A percentile compares a stretch with the other conserved stretches of the same genome.
Evolutionary conservation across 108 stramenopile genomes (phyloP).

Genomic region (Nitzschia palea): DNA sequence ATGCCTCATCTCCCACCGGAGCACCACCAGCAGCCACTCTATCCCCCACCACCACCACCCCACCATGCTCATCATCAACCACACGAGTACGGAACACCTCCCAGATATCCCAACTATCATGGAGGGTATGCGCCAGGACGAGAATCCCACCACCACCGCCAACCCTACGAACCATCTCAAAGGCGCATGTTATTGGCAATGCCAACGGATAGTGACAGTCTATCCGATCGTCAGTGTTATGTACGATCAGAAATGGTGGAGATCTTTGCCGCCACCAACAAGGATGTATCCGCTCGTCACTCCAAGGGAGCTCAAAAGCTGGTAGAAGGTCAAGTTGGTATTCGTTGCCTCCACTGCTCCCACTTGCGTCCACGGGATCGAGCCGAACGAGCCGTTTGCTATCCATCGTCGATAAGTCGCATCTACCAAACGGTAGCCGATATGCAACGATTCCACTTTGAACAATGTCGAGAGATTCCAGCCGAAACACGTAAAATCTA

Average conservation of each 20-base stretch:
- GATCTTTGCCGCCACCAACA: slow-evolving; percentile 71
- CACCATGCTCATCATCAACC: slow-evolving; percentile 19
- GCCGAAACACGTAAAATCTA: slow-evolving; percentile 62
- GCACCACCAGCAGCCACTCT: slow-evolving; percentile 20
- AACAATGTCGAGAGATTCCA: slow-evolving; percentile 79
- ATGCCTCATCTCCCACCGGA: slow-evolving; percentile 43
- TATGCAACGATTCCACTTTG: slow-evolving; percentile 92
- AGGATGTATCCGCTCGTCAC: slow-evolving; percentile 82
- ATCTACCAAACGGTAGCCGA: slow-evolving; percentile 90
- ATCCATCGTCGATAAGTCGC: slow-evolving; percentile 79
- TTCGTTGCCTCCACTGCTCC: slow-evolving; percentile 82
- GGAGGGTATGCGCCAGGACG: slow-evolving; percentile 30
- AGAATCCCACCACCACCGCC: slow-evolving; percentile 5
- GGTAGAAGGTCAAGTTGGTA: slow-evolving; percentile 74
- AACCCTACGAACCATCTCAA: slow-evolving; percentile 21
- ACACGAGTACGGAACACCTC: slow-evolving; percentile 28
- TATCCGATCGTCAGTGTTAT: slow-evolving; percentile 86
- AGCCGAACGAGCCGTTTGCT: slow-evolving; percentile 86
- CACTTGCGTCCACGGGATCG: slow-evolving; percentile 77
- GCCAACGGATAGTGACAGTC: slow-evolving; percentile 66
- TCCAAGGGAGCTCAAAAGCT: slow-evolving; percentile 86
- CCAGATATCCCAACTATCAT: slow-evolving; percentile 19
- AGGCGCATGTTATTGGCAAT: slow-evolving; percentile 64
- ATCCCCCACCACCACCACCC: slow-evolving; percentile 18
- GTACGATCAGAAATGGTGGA: slow-evolving; percentile 85